phyloP scores from a whole-genome alignment of 352 stramenopile species.

The Pythium plurisporium region DNA sequence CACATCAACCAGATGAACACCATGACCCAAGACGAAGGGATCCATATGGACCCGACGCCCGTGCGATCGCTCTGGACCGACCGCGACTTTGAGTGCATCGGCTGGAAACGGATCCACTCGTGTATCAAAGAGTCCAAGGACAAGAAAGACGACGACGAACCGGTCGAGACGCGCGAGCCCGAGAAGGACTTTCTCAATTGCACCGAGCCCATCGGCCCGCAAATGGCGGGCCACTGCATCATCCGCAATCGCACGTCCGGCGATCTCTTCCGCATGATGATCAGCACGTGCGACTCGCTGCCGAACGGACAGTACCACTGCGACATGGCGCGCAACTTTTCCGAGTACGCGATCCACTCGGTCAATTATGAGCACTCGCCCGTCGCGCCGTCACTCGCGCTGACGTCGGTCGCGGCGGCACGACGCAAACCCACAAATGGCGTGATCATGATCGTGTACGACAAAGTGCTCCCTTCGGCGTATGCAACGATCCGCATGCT shows the following conservation, averaged over 20 bases:
- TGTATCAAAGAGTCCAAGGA: constrained; percentile 48
- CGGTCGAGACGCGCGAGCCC: constrained; percentile 34
- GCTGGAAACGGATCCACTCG: constrained; percentile 81
- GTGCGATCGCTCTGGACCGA: constrained; percentile 68
- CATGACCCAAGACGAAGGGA: constrained; percentile 51
- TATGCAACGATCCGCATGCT: constrained; percentile 80
- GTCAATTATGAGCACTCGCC: constrained; percentile 64
- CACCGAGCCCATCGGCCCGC: constrained; percentile 52
- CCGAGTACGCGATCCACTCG: constrained; percentile 74
- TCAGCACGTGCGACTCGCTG: constrained; percentile 69
- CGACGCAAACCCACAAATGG: constrained; percentile 60
- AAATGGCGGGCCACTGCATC: constrained; percentile 83
- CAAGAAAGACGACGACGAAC: constrained; percentile 30
- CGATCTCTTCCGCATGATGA: constrained; percentile 78
- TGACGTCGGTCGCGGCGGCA: constrained; percentile 35
- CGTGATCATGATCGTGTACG: constrained; percentile 84
- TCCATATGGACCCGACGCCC: constrained; percentile 50
- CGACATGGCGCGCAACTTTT: constrained; percentile 76
- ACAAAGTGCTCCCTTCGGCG: constrained; percentile 68
- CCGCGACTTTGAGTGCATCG: constrained; percentile 77
- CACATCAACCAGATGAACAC: constrained; percentile 77
- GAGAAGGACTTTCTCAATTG: constrained; percentile 76
- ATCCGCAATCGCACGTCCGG: constrained; percentile 79
- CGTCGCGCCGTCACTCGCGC: constrained; percentile 62
- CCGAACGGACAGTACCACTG: constrained; percentile 72